A percentile compares a stretch with the other conserved stretches of the same genome.
phyloP scores from a whole-genome alignment of 129 eudicot genomes.

The Arctium lappa region DNA sequence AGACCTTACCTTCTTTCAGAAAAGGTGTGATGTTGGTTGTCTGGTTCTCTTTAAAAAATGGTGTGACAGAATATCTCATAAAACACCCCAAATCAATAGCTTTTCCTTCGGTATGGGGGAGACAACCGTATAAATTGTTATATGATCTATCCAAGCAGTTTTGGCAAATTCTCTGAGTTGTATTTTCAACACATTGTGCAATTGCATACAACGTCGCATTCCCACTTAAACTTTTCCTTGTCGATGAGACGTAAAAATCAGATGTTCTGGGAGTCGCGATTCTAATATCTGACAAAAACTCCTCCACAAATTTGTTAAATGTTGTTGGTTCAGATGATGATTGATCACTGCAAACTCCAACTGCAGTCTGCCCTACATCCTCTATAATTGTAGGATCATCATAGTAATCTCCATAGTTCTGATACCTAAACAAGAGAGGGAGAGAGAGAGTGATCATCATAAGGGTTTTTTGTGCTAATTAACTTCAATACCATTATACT shows the following conservation, averaged over 20 bases:
- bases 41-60: constrained; percentile 49
- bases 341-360: constrained; percentile 45
- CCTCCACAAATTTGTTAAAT: constrained; percentile 19
- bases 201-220: constrained; percentile 35
- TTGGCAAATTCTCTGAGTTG: constrained; percentile 35
- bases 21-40: constrained; percentile 39
- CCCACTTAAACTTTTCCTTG: constrained; percentile 20
- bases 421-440: constrained; percentile 34
- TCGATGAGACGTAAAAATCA: constrained; percentile 44
- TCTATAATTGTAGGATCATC: neutral
- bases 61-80: constrained; percentile 43
- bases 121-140: constrained; percentile 33
- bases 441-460: neutral
- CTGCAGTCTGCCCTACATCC: neutral
- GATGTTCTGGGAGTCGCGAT: constrained; percentile 43
- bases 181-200: constrained; percentile 48
- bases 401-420: constrained; percentile 24
- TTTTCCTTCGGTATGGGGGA: constrained; percentile 48
- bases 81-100: constrained; percentile 59
- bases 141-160: constrained; percentile 46
- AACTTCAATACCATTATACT: no score
- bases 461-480: neutral
- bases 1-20: constrained; percentile 36
- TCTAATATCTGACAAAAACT: constrained; percentile 39
- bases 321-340: constrained; percentile 40